These are phyloP conservation scores for Trichaptum fuscoviolaceum DNA, from an alignment of 768 basidiomycete species.

Conservation along the genomic window DNA sequence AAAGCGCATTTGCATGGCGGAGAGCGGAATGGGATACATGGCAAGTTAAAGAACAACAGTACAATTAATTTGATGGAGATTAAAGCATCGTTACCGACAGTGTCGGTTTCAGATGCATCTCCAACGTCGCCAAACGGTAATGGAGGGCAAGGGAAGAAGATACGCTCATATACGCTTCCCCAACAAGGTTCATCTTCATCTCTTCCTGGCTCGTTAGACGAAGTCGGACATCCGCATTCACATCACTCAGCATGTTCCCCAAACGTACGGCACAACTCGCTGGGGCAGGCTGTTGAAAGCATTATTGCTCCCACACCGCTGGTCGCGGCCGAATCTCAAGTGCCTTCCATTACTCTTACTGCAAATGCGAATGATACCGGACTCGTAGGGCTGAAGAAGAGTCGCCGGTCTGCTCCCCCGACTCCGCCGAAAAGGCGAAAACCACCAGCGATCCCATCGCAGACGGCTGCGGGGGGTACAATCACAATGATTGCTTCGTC, in stretches of 20 bases:
- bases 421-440: constrained; percentile 66
- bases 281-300: constrained; percentile 25
- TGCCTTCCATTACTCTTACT: constrained; percentile 11
- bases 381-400: constrained; percentile 15
- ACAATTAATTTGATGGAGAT: constrained; percentile 21
- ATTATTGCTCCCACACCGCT: constrained; percentile 14
- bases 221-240: neutral
- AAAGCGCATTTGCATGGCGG: constrained; percentile 34
- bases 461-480: constrained; percentile 45
- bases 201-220: neutral
- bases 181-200: neutral
- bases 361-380: constrained; percentile 15
- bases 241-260: neutral
- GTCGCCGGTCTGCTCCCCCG: constrained; percentile 38
- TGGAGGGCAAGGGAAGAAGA: neutral
- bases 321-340: constrained; percentile 8
- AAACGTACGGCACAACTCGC: constrained; percentile 8
- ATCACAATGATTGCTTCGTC: constrained; percentile 53
- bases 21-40: constrained; percentile 27
- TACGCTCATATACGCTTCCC: neutral
- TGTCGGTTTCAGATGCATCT: neutral
- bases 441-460: constrained; percentile 55
- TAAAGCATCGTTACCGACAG: constrained; percentile 8
- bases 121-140: neutral
- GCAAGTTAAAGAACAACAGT: constrained; percentile 27